A percentile compares a stretch with the other conserved stretches of the same genome.
These are phyloP conservation scores for Hypoxylon subgilvum DNA, from an alignment of 495 filamentous ascomycete genomes.

Conservation along the genomic window DNA sequence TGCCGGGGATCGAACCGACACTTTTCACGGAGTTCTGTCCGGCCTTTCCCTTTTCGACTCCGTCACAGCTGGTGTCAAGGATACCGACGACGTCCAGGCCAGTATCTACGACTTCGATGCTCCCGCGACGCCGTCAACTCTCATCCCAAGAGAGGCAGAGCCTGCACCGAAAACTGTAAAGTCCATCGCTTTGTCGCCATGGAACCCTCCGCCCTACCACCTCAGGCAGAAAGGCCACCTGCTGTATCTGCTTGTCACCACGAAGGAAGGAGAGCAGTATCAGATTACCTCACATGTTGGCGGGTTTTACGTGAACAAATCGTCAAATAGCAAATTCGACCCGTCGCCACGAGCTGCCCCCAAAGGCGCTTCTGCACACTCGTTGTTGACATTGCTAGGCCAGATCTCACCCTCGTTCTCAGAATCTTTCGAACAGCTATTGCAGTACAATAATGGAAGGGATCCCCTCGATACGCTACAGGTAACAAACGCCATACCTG, in stretches of 20 bases:
- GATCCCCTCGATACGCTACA: conserved; percentile 93
- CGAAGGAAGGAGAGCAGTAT: conserved; percentile 88
- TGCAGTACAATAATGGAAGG: conserved; percentile 79
- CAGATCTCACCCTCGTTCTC: conserved; percentile 83
- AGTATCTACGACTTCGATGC: conserved; percentile 78
- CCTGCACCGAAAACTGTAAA: conserved; percentile 86
- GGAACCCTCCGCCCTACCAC: conserved; percentile 95
- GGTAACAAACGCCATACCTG: conserved; percentile 88
- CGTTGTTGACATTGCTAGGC: conserved; percentile 78
- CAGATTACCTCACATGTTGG: conserved; percentile 92
- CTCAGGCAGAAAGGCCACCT: conserved; percentile 91
- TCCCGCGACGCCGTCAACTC: conserved; percentile 66
- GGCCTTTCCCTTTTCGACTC: conserved; percentile 86
- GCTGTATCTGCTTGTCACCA: conserved; percentile 85
- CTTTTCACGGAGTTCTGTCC: conserved; percentile 84
- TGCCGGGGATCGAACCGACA: conserved; percentile 84
- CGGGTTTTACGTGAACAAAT: conserved; percentile 96
- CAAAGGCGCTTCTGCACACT: conserved; percentile 78
- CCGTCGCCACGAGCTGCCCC: conserved; percentile 74
- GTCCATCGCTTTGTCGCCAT: conserved; percentile 82
- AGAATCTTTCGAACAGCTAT: conserved; percentile 71
- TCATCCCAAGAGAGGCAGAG: conserved; percentile 69
- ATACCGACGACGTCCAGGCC: conserved; percentile 58
- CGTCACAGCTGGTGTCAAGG: conserved; percentile 59
- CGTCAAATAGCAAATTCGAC: conserved; percentile 88